Base-by-base conservation (phyloP, 306 rosid species). In the Trifolium repens region DNA sequence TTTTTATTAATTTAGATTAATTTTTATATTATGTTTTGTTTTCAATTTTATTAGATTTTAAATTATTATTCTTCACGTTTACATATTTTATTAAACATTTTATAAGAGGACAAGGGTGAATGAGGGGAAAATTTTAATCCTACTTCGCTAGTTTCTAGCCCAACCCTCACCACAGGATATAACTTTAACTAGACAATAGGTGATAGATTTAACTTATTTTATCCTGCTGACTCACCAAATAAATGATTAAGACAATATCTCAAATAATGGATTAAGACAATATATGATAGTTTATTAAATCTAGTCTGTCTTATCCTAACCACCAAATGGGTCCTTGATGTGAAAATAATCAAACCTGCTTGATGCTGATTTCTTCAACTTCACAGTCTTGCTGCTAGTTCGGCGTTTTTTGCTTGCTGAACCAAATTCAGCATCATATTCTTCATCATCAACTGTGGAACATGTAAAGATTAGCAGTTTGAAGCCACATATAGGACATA, bases 331-430 rank as follows among this genome's bases (percentile, higher is more conserved):
- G 42, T n/a, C 43, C 43, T 32, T 34, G 44, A 70, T 17, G 43
- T 49, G 50, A 70, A 9, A 72, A 73, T 53, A 74, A 69, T 67
- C 89, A 77, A 77, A 96, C 99, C 83, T 96, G 92, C 81, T 96
- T 44, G 80, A 78, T 60, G 93, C 76, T 42, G 92, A 81, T 82
- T 79, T 92, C 88, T 89, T 89, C 79, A 83, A 74, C 86, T 88
- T 92, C 6, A 73, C 73, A 39, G 92, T 76, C 85, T 92, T 96
- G 77, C 78, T 92, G 77, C 76, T 78, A 59, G 80, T 79, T 69
- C 99, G 99, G 2, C 99, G 85, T 65, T 82, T 92, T 88, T 96
- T 96, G 85, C 89, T 87, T 61, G 97, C 90, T 40, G 93, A 83
- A 83, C 97, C 97, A 84, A 80, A 69, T 53, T 90, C 98, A 75